Evolutionary conservation across 2,329 filamentous ascomycete species (phyloP).

Genomic region (Pseudogymnoascus verrucosus): DNA sequence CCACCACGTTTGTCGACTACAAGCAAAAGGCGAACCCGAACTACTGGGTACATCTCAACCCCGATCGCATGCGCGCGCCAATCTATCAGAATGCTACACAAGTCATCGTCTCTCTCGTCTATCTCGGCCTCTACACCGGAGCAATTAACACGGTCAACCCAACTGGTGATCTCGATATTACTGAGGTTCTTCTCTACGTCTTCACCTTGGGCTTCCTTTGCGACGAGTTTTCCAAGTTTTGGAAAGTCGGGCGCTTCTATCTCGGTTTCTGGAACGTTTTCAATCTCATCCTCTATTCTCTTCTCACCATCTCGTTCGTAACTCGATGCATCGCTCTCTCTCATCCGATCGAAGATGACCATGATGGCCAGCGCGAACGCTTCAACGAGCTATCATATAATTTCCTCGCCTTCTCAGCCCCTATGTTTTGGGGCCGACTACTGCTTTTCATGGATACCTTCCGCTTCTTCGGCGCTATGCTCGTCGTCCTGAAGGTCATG

Average conservation of each 20-base stretch:
- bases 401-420: conserved; percentile 84
- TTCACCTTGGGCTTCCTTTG: conserved; percentile 89
- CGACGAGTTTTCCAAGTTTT: conserved; percentile 81
- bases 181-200: conserved; percentile 77
- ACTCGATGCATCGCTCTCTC: conserved; percentile 71
- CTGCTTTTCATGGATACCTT: conserved; percentile 88
- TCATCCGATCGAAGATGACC: conserved; percentile 42
- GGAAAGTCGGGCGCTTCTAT: conserved; percentile 88
- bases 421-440: conserved; percentile 94
- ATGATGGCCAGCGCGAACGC: conserved; percentile 43
- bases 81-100: conserved; percentile 88
- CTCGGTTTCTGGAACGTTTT: conserved; percentile 97
- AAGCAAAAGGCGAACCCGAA: conserved; percentile 68
- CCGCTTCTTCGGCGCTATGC: conserved; percentile 96
- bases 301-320: conserved; percentile 71
- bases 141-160: conserved; percentile 94
- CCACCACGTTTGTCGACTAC: conserved; percentile 84
- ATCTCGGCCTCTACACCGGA: conserved; percentile 74
- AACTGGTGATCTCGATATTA: conserved; percentile 70
- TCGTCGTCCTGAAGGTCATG: conserved; percentile 92
- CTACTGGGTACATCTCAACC: conserved; percentile 79
- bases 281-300: conserved; percentile 72
- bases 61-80: conserved; percentile 87
- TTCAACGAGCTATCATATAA: conserved; percentile 86
- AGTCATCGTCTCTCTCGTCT: conserved; percentile 75